Percentiles rank a stretch among this genome's conserved stretches.
Evolutionary conservation across 768 basidiomycete genomes (phyloP).

Genomic region (Suillus decipiens): DNA sequence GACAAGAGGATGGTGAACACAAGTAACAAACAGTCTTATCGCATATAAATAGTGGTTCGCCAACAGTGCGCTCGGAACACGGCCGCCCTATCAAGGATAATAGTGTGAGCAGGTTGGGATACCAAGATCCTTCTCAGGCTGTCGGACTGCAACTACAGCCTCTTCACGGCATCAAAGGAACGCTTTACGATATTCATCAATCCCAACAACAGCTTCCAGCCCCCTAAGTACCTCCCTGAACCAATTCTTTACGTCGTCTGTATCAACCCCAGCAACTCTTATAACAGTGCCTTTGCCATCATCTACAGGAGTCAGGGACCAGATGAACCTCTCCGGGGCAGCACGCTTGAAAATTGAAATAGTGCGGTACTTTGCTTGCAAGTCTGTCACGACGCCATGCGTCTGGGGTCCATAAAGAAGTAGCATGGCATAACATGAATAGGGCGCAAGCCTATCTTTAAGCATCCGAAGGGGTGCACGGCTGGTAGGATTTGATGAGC

Average conservation of each 20-base stretch:
- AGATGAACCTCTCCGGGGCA: constrained; percentile 65
- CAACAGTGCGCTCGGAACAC: not conserved
- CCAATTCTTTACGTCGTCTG: constrained; percentile 76
- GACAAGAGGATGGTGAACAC: not conserved
- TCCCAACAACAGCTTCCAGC: constrained; percentile 57
- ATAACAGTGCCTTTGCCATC: constrained; percentile 56
- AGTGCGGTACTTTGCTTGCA: constrained; percentile 50
- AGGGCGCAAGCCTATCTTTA: constrained; percentile 67
- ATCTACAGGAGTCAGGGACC: constrained; percentile 73
- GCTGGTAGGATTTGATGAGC: constrained; percentile 16
- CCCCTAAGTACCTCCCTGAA: constrained; percentile 53
- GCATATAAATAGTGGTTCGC: not conserved
- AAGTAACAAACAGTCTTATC: constrained; percentile 1
- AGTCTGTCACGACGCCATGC: constrained; percentile 43
- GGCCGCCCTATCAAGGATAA: not conserved
- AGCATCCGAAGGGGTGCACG: constrained; percentile 47
- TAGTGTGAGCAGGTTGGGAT: not conserved
- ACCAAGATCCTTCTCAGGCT: not conserved
- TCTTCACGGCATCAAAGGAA: constrained; percentile 44
- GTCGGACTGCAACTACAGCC: not conserved
- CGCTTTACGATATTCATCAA: constrained; percentile 62
- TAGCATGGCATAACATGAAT: constrained; percentile 88
- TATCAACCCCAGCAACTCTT: constrained; percentile 73
- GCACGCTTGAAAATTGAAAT: constrained; percentile 63
- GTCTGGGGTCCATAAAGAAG: constrained; percentile 75